Evolutionary conservation across 805 yeast species (phyloP).

Genomic region (Metschnikowia baotianmanensis): DNA sequence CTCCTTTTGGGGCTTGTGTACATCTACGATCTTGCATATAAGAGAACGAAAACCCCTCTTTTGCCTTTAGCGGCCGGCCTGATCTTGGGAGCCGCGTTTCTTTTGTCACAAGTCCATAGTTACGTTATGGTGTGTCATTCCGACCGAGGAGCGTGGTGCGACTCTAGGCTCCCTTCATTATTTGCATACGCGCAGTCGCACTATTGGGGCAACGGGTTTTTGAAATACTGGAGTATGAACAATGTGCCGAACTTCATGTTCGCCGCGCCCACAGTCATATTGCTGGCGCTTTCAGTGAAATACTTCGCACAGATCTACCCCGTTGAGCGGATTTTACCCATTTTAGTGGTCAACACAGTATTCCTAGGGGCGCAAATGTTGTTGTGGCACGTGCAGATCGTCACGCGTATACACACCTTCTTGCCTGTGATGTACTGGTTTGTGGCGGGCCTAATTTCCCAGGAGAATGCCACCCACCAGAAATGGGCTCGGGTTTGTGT

Average conservation of each 20-base stretch:
- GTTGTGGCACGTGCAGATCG: constrained; percentile 81
- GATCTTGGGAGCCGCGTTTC: constrained; percentile 45
- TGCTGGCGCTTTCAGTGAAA: constrained; percentile 42
- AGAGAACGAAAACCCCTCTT: neutral
- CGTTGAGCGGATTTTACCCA: constrained; percentile 33
- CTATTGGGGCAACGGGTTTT: constrained; percentile 85
- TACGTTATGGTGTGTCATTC: constrained; percentile 61
- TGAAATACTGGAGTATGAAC: constrained; percentile 76
- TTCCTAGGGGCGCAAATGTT: constrained; percentile 52
- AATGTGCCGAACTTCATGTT: constrained; percentile 82
- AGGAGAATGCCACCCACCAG: constrained; percentile 9
- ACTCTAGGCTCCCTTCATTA: constrained; percentile 51
- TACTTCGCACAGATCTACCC: constrained; percentile 38
- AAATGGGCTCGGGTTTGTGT: constrained; percentile 17
- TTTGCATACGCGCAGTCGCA: constrained; percentile 68
- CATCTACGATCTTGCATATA: constrained; percentile 49
- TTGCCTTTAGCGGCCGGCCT: constrained; percentile 55
- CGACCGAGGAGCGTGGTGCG: constrained; percentile 77
- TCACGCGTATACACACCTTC: constrained; percentile 76
- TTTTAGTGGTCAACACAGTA: constrained; percentile 40
- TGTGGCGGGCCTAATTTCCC: constrained; percentile 46
- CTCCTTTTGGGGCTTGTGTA: constrained; percentile 68
- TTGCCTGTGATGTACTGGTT: constrained; percentile 73
- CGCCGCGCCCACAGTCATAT: constrained; percentile 62
- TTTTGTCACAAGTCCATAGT: constrained; percentile 50